Conservation (phyloP, 345 rosid species). For the Eucalyptus sp. region DNA sequence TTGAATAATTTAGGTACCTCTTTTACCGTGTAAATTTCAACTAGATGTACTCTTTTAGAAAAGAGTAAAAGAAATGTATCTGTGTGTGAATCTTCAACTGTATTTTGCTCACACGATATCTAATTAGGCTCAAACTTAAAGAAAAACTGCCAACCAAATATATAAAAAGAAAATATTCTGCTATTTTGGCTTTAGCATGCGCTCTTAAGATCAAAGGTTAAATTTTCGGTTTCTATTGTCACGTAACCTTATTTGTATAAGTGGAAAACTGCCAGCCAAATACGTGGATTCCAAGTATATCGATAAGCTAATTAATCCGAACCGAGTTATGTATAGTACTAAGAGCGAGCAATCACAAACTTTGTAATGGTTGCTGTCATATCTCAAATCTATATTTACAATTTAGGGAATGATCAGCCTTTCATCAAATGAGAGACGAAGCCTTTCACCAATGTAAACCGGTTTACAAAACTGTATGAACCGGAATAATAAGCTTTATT, state of each 20-base stretch:
- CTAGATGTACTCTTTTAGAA: not conserved
- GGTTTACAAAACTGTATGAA: not conserved
- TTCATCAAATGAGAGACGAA: not conserved
- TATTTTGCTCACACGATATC: not conserved
- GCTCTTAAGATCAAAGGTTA: not conserved
- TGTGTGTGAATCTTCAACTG: not conserved
- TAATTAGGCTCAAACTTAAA: no score
- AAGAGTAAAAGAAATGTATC: not conserved
- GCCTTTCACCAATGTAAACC: not conserved
- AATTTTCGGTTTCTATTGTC: not conserved
- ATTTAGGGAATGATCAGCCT: not conserved
- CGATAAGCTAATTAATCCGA: not conserved
- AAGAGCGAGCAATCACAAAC: not conserved
- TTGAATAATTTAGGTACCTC: not conserved
- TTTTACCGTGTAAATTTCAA: not conserved
- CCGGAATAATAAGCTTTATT: no score
- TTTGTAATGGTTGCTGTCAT: not conserved
- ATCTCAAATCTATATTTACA: not conserved
- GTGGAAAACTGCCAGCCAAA: not conserved
- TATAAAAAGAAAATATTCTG: not conserved
- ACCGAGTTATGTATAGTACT: accelerated
- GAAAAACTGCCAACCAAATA: not conserved
- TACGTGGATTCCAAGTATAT: not conserved
- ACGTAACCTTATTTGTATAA: not conserved
- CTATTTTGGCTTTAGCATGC: not conserved